Conservation (phyloP, 2,329 filamentous ascomycete genomes). For the Fusarium phyllophilum region DNA sequence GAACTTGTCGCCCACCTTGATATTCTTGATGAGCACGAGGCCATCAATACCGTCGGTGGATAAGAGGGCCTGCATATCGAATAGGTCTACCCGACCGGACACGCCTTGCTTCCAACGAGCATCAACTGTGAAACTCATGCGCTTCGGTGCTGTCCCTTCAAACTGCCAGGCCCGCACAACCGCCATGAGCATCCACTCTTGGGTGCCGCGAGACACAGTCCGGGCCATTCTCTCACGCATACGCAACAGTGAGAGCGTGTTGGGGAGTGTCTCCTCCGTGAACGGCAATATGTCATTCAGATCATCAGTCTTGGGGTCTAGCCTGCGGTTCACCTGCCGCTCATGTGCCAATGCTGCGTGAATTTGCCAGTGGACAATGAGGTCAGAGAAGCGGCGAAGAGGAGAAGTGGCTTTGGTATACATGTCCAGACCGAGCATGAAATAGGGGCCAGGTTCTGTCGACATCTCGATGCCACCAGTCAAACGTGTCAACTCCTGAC, state of each 20-base stretch:
- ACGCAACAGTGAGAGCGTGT: conserved; percentile 61
- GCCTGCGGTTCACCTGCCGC: conserved; percentile 45
- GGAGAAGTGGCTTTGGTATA: conserved; percentile 74
- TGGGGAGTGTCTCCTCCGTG: conserved; percentile 51
- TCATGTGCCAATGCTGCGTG: conserved; percentile 65
- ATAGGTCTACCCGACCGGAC: conserved; percentile 61
- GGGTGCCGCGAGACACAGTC: conserved; percentile 54
- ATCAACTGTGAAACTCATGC: conserved; percentile 60
- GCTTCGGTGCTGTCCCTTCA: conserved; percentile 59
- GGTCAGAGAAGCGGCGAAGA: conserved; percentile 71
- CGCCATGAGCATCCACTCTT: conserved; percentile 69
- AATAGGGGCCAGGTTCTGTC: conserved; percentile 63
- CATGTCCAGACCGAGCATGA: conserved; percentile 67
- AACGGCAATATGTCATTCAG: conserved; percentile 59
- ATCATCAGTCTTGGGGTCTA: conserved; percentile 44
- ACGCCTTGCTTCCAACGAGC: conserved; percentile 50
- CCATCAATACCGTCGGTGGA: conserved; percentile 52
- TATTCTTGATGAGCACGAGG: conserved; percentile 53
- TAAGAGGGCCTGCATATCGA: conserved; percentile 57
- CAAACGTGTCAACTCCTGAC: conserved; percentile 43
- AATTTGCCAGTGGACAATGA: conserved; percentile 74
- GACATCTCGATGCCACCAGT: conserved; percentile 64
- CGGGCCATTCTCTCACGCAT: conserved; percentile 64
- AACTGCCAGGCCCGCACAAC: conserved; percentile 69
- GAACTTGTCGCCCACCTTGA: conserved; percentile 63